Base-by-base conservation (phyloP, 1,284 basidiomycete species). In the Cryptococcus sp. region DNA sequence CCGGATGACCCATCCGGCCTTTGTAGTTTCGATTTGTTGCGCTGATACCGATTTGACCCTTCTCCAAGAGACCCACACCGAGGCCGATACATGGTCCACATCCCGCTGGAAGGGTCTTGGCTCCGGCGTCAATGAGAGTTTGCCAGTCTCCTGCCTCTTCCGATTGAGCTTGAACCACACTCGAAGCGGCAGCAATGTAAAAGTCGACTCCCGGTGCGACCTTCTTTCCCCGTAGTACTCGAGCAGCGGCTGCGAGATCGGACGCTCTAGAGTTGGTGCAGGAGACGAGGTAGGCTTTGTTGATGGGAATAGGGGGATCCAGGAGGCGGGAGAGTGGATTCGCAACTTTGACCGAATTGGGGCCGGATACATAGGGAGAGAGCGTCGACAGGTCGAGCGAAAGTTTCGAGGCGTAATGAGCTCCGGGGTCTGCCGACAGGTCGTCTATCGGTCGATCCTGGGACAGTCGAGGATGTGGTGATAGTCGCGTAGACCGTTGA, bases 1-100 rank as follows among this genome's bases (percentile, higher is more conserved):
- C 88, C 0, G 95, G 94, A 60, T 85, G 83, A 1, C 94, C 94
- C 94, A 99, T 99, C 10, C 94, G 79, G 5, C 94, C 94, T 77
- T 99, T 98, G 77, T 97, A 99, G 69, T 99, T 99, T 69, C 94
- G 79, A 75, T 99, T 99, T 12, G 94, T 98, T 5, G 95, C 94
- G 60, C 88, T 93, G 69, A 99, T 98, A 1, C 94, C 94, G 2
- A 86, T 85, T 74, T 98, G 80, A 3, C 94, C 94, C 63, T 97
- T 93, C 69, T 97, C 84, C 22, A 98, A 76, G 47, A 98, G 75
- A 14, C 95, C 95, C 1, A 84, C 85, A 3, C 94, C 94, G 5
- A 98, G 79, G 21, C 95, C 95, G 56, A 98, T 99, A 71, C 95
- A 99, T 0, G 94, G 94, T 0, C 94, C 95, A 66, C 95, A 99